A percentile compares a stretch with the other conserved stretches of the same genome.
phyloP scores from a whole-genome alignment of 371 early-diverging fungal genomes.

The Circinella umbellata region DNA sequence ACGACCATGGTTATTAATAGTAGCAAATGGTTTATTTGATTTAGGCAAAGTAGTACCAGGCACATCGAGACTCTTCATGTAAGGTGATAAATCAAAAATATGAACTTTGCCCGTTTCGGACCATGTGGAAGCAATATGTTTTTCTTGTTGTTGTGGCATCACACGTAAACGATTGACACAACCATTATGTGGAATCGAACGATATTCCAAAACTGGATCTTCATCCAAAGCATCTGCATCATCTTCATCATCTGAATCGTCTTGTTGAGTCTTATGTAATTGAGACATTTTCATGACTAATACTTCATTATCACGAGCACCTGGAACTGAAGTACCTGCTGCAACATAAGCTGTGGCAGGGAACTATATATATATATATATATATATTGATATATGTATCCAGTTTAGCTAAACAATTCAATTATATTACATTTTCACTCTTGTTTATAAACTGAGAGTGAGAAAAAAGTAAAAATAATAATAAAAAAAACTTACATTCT shows the following conservation, averaged over 20 bases:
- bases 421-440: too few relatives aligned
- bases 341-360: slow-evolving; percentile 92
- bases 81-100: slow-evolving; percentile 83
- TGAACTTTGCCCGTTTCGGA: slow-evolving; percentile 93
- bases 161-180: slow-evolving; percentile 92
- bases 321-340: slow-evolving; percentile 94
- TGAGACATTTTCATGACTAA: slow-evolving; percentile 93
- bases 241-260: slow-evolving; percentile 77
- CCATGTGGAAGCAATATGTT: slow-evolving; percentile 89
- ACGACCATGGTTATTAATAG: slow-evolving; percentile 78
- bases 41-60: slow-evolving; percentile 74
- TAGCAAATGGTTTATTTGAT: slow-evolving; percentile 74
- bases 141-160: slow-evolving; percentile 64
- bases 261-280: slow-evolving; percentile 88
- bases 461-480: neutral
- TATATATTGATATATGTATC: too few relatives aligned
- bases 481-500: slow-evolving; percentile 53
- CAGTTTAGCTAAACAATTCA: too few relatives aligned
- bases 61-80: slow-evolving; percentile 77
- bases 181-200: slow-evolving; percentile 83
- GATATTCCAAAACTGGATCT: slow-evolving; percentile 90
- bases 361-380: slow-evolving; percentile 58
- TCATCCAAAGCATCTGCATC: slow-evolving; percentile 88
- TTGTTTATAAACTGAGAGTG: too few relatives aligned
- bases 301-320: slow-evolving; percentile 84